These are phyloP conservation scores for Solanum sparsipilum DNA, from an alignment of 257 asterid genomes.

Conservation along the genomic window DNA sequence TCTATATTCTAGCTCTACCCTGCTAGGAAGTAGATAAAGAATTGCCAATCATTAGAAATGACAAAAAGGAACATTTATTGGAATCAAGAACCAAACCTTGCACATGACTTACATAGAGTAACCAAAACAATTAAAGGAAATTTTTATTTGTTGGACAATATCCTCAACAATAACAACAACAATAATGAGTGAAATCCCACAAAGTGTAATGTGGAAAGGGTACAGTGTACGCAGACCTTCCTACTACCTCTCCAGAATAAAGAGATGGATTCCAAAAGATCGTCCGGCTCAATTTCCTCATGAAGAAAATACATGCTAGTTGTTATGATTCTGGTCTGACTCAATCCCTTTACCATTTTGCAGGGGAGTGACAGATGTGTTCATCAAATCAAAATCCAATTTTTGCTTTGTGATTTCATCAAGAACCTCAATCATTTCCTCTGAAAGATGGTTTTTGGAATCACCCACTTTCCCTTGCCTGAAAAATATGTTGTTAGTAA, in stretches of 20 bases:
- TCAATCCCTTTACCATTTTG: background rate
- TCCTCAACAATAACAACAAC: background rate
- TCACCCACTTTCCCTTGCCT: constrained; percentile 21
- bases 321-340: background rate
- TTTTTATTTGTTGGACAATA: background rate
- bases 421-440: constrained; percentile 8
- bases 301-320: background rate
- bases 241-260: background rate
- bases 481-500: constrained; percentile 8
- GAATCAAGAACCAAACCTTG: background rate
- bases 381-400: background rate
- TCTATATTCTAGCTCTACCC: background rate
- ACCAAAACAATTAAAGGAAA: background rate
- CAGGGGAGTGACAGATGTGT: background rate
- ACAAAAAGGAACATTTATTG: background rate
- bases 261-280: background rate
- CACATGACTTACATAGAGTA: background rate
- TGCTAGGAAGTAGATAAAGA: background rate
- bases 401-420: constrained; percentile 12
- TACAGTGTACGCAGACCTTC: too few species aligned
- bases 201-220: too few species aligned
- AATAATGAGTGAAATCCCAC: background rate
- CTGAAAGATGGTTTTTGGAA: constrained; percentile 11
- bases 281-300: background rate
- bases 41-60: background rate